Base-by-base conservation (phyloP, 2,329 filamentous ascomycete genomes). In the Diaporthe destruens region DNA sequence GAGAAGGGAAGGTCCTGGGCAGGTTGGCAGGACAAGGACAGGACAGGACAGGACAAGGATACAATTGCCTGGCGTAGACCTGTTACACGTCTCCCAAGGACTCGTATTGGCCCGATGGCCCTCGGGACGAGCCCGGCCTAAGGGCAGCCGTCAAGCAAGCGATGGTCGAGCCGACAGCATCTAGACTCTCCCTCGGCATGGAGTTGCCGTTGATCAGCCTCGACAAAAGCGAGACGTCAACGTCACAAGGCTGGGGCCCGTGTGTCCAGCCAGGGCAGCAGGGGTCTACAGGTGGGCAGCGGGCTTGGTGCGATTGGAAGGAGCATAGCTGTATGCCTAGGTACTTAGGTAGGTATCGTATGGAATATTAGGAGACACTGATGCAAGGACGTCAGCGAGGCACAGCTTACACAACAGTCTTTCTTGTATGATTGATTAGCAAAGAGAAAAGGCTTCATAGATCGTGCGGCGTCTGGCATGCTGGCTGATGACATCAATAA, bases 231-330 rank as follows among this genome's bases (percentile, higher is more conserved):
- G 47, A 39, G 61, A 66, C 61, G 61, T 66, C n/a, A 70, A 61
- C 55, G 55, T 70, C 67, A 61, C 54, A 51, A 66, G 61, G 61
- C 47, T 66, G 61, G 44, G 56, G 29, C 11, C 61, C 23, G 57
- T 29, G 61, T 49, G 61, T 39, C 20, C 18, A 47, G 36, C 36
- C 32, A 25, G 59, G 59, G 42, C 29, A 29, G 29, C 29, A n/a
- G n/a, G n/a, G n/a, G n/a, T n/a, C n/a, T n/a, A n/a, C n/a, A n/a
- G n/a, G 39, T 34, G 42, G 39, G 25, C 23, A 36, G 34, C 20
- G 42, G 42, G 42, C 42, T 44, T 47, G 29, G 23, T 53, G 8
- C 61, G 6, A 49, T n/a, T 63, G 9, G 4, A 16, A 42, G 34
- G 25, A 12, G 18, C 57, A 16, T 11, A 4, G 12, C 2, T 42